Conservation (phyloP, 106 monocot species). For the Dendrobium huoshanense region DNA sequence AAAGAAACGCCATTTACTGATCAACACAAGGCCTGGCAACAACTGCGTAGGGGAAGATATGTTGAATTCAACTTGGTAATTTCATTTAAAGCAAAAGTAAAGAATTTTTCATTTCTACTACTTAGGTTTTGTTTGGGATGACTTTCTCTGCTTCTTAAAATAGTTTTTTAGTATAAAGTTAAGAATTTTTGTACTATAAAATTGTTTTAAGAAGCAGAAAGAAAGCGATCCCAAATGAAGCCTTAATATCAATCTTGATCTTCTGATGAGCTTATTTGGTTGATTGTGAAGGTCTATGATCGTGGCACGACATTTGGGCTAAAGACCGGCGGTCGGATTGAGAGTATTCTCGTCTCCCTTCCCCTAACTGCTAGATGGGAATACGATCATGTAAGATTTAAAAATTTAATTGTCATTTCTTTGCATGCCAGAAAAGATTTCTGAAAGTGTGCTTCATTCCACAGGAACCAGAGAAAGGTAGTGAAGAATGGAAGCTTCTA, state of each 20-base stretch:
- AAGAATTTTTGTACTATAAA: too few relatives aligned
- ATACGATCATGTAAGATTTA: constrained; percentile 78
- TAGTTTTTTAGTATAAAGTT: too few relatives aligned
- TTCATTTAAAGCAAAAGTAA: neutral
- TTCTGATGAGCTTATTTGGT: neutral
- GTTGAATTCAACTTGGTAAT: constrained; percentile 96
- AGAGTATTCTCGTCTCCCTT: constrained; percentile 98
- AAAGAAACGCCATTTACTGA: constrained; percentile 85
- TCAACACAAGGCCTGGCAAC: constrained; percentile 89
- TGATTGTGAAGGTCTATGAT: constrained; percentile 76
- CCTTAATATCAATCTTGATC: neutral
- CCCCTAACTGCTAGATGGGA: constrained; percentile 97
- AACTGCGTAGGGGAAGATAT: constrained; percentile 87
- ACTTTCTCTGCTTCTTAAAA: too few relatives aligned
- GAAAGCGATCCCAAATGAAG: too few relatives aligned
- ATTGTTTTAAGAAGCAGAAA: too few relatives aligned
- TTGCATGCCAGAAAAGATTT: neutral
- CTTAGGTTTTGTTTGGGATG: neutral
- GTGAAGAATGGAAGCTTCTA: constrained; percentile 83
- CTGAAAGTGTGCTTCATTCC: neutral
- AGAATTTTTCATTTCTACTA: neutral
- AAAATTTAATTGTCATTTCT: neutral
- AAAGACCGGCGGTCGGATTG: constrained; percentile 95
- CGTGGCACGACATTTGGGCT: constrained; percentile 97
- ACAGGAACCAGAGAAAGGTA: constrained; percentile 69